Evolutionary conservation across 768 basidiomycete species (phyloP), one percentile per base, ranked within the genome.

Genomic region (Hortiboletus flavorubellus): DNA sequence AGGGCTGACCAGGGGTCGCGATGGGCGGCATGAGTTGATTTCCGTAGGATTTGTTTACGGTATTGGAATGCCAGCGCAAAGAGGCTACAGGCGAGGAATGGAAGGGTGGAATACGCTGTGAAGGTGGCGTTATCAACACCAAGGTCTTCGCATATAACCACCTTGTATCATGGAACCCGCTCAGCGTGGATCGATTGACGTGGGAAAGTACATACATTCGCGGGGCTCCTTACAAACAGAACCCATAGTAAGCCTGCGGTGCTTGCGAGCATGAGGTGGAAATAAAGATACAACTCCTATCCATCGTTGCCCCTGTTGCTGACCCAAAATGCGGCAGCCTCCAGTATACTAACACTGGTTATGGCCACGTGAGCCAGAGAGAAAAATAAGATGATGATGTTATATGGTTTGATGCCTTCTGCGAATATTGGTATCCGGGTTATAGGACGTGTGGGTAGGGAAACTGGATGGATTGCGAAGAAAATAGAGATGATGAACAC

Each of bases 321-420:
- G 59, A 96, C 92, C 83, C 85, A 89, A 73, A 92, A 93, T 0
- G 95, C 93, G 2, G 93, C 84, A 15, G 89, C 87, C 46, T 89
- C 83, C 4, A 98, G 78, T 15, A 94, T 76, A 5, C 96, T 93
- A 8, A 87, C 81, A 64, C 98, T 95, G 0, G 94, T 92, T 37
- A 97, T 87, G 7, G 93, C 86, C 77, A 97, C 87, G 73, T 97
- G 97, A 0, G 94, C 93, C 48, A 97, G 77, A 4, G 89, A 91
- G 63, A 93, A 85, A 73, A 98, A 98, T 1, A 98, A 75, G 26
- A 92, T 90, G 69, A 98, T 81, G 59, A 98, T 94, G 68, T 96
- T 91, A 64, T 93, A 90, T 0, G 95, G 95, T 61, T 88, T 83
- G 26, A 97, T 80, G 3, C 87, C 87, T 55, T 86, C 86, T 0